Evolutionary conservation across 1,284 basidiomycete species (phyloP).

Genomic region (Baeospora myosura): DNA sequence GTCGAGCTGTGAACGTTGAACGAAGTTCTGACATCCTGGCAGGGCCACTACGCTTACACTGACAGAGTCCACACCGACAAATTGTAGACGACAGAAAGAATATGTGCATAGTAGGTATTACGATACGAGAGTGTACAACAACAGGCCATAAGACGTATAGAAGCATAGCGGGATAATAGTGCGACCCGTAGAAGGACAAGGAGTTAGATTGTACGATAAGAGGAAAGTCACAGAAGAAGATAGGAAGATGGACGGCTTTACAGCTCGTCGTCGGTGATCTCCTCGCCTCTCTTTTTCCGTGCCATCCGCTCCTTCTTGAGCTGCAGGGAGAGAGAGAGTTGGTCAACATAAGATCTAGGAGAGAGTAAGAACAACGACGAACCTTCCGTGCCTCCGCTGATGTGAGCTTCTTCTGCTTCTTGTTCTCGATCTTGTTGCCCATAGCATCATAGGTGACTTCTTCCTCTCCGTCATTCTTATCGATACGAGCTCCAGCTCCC

Average conservation of each 20-base stretch:
- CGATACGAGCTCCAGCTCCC: constrained; percentile 84
- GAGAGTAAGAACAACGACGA: constrained; percentile 13
- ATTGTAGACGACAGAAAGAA: too few species aligned
- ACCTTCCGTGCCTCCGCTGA: constrained; percentile 76
- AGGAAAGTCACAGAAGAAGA: too few species aligned
- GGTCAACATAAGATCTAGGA: not conserved
- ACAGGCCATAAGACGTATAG: too few species aligned
- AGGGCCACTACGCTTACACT: too few species aligned
- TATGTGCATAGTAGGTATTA: too few species aligned
- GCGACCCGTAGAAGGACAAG: too few species aligned
- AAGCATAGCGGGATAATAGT: too few species aligned
- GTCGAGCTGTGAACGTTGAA: too few species aligned
- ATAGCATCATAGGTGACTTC: constrained; percentile 89
- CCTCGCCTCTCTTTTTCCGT: constrained; percentile 77
- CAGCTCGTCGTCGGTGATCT: constrained; percentile 64
- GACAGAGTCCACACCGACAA: too few species aligned
- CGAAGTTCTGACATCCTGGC: too few species aligned
- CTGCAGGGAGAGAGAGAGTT: constrained; percentile 15
- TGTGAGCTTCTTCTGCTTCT: constrained; percentile 81
- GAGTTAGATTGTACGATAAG: too few species aligned
- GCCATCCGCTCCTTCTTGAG: constrained; percentile 95
- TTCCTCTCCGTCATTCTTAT: constrained; percentile 83
- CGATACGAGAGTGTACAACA: too few species aligned
- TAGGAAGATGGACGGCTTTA: constrained; percentile 28
- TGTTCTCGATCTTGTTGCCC: constrained; percentile 88